Base-by-base conservation (phyloP, 2,329 filamentous ascomycete species). In the Neopestalotiopsis sp. region DNA sequence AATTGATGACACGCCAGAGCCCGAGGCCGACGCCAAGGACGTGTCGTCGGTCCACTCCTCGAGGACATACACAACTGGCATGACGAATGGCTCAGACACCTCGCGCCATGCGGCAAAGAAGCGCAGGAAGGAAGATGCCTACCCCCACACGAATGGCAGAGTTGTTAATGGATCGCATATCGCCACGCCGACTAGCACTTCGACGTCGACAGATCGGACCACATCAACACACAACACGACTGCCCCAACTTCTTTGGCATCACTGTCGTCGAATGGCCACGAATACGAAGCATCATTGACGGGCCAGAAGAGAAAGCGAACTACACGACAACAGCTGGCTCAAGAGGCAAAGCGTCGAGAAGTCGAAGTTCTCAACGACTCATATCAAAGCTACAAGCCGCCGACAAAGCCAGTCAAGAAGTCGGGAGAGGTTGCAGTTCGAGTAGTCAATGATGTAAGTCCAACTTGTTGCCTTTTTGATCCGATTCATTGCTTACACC, bases 401-500 rank as follows among this genome's bases (percentile, higher is more conserved):
- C 96, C 95, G 6, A 91, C 94, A 0, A 92, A 94, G 72, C 95
- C 95, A 3, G 91, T 94, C 4, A 94, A 96, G 83, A 98, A 99
- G 84, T 93, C 95, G 24, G 90, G 91, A 75, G 93, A 95, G 70
- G 92, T 95, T 7, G 81, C 85, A 63, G 90, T 92, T 59, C 86
- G 88, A 70, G 83, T 89, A 59, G 85, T 92, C 57, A 81, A 83
- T 70, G 90, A 92, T 79, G 90, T 92, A 81, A 86, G 88, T 85
- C 38, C 34, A 28, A 28, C 59, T 24, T 12, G 10, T 12, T 5
- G n/a, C 9, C 10, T 14, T 20, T 17, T 34, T 13, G 42, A 45
- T 13, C 20, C 6, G 7, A 32, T 64, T 10, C 14, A 4, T 34
- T 38, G 58, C 67, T n/a, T 14, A 63, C 64, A 66, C 32, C 59